Evolutionary conservation across 768 basidiomycete species (phyloP), one percentile per base, ranked within the genome.

Genomic region (Boletales sp.): DNA sequence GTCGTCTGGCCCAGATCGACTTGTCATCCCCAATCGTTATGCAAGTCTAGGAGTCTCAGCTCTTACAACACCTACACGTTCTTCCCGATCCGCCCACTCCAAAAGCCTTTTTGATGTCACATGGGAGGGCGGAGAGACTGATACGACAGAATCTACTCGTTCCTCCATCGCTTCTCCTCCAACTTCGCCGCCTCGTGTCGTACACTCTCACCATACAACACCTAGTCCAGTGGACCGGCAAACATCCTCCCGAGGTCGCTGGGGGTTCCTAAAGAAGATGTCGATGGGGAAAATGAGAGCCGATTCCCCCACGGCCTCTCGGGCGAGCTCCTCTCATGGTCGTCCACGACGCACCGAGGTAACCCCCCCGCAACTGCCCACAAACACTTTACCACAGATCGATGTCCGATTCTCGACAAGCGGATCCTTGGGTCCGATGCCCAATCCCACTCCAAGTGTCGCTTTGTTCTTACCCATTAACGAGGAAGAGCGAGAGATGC

Each of bases 261-360:
- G 94, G 94, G 93, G 94, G 4, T 95, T 97, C 73, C 73, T 97
- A 51, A 92, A 94, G 73, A 97, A 97, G 73, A 97, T 97, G 93
- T 95, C 93, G 7, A 95, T 94, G 91, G 87, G 92, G 13, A 91
- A 88, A 68, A 86, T 95, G 73, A 83, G 82, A 59, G 56, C 72
- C n/a, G 89, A 90, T 41, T 68, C 77, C 14, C 76, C 83, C 27
- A 61, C 52, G 3, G 27, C 51, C 40, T 60, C 76, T 7, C 70
- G 77, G 27, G 65, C 72, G 10, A 71, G 68, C 36, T 70, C 69
- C 58, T 67, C 57, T 57, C 66, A 56, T 40, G 47, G 45, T 43
- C 65, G 59, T 32, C 4, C 40, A 38, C 37, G 40, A 19, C 61
- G 57, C 24, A 47, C 43, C 7, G 64, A 60, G 35, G 41, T 47